Percentiles rank a stretch among this genome's conserved stretches.
phyloP scores from a whole-genome alignment of 345 rosid species.

The Excoecaria agallocha region DNA sequence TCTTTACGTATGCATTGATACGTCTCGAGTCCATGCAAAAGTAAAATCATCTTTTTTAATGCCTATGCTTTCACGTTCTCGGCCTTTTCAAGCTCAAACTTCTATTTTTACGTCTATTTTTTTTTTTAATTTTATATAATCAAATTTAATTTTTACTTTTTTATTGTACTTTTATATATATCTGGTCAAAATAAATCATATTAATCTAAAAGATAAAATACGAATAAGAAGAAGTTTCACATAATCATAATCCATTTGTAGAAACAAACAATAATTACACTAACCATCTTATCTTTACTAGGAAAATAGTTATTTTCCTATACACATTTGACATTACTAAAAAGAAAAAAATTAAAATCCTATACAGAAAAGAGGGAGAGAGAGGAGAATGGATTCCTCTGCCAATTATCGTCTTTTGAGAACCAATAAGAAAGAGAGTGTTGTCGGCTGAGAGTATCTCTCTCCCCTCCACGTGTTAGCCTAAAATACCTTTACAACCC shows the following conservation, averaged over 20 bases:
- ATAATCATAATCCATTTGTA: neutral
- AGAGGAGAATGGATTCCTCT: conserved; percentile 28
- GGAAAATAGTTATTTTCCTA: conserved; percentile 11
- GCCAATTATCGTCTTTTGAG: conserved; percentile 28
- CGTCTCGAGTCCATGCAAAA: conserved; percentile 53
- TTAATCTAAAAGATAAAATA: neutral
- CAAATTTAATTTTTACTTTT: too few species aligned
- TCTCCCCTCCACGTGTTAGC: conserved; percentile 32
- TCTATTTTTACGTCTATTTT: neutral
- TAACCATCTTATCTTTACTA: neutral
- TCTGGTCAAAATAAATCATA: too few species aligned
- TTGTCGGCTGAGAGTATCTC: conserved; percentile 6
- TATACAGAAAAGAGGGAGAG: neutral
- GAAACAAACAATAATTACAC: neutral
- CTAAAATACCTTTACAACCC: conserved; percentile 16
- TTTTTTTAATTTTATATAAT: too few species aligned
- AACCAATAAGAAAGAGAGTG: conserved; percentile 27
- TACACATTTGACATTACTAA: neutral
- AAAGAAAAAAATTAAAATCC: neutral
- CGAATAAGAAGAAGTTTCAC: neutral
- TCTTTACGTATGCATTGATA: conserved; percentile 1
- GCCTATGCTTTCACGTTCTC: conserved; percentile 1
- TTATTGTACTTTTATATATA: too few species aligned
- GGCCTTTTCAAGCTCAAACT: conserved; percentile 30
- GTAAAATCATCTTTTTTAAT: conserved; percentile 24